These are phyloP conservation scores for Petunia secreta DNA, from an alignment of 257 asterid genomes.

Conservation along the genomic window DNA sequence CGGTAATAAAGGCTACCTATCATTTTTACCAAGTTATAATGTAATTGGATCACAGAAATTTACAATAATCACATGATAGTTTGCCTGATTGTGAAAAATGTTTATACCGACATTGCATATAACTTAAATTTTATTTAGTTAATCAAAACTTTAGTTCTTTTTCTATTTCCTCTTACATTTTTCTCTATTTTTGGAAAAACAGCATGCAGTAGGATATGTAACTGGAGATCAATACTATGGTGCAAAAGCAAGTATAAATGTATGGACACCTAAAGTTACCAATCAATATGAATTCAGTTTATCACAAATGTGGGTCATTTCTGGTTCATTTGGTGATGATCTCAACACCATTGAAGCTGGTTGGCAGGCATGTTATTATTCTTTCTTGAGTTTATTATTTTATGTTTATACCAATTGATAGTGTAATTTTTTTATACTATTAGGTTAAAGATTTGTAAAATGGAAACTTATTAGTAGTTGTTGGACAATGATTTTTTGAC, in stretches of 20 bases:
- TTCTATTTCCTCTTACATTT: background rate
- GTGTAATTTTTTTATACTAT: background rate
- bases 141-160: background rate
- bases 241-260: constrained; percentile 89
- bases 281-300: constrained; percentile 79
- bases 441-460: background rate
- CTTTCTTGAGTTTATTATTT: background rate
- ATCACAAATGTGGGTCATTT: constrained; percentile 88
- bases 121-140: background rate
- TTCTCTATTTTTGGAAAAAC: background rate
- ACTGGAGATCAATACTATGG: constrained; percentile 80
- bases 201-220: constrained; percentile 97
- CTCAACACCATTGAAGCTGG: constrained; percentile 99
- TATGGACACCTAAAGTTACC: constrained; percentile 78
- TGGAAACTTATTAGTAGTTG: background rate
- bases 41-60: too few species aligned
- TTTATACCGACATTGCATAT: too few species aligned
- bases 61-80: too few species aligned
- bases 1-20: too few species aligned
- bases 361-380: constrained; percentile 71
- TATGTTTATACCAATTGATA: background rate
- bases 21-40: too few species aligned
- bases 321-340: constrained; percentile 90
- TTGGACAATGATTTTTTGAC: background rate
- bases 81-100: too few species aligned